phyloP scores from a whole-genome alignment of 768 basidiomycete genomes.

The Clitopilus passeckerianus region DNA sequence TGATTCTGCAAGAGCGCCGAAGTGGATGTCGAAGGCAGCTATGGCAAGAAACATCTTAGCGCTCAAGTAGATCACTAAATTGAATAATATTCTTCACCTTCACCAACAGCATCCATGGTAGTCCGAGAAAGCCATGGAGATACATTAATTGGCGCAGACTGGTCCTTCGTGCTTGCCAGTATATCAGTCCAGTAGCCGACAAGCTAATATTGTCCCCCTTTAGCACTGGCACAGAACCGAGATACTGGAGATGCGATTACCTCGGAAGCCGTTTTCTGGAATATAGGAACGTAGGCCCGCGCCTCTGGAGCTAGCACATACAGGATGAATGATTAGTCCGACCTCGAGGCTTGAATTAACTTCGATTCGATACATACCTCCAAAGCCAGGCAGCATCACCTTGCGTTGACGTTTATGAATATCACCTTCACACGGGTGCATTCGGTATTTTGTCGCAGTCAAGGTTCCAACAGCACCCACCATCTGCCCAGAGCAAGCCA shows the following conservation, averaged over 20 bases:
- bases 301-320: constrained; percentile 31
- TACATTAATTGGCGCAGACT: constrained; percentile 39
- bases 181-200: constrained; percentile 42
- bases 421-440: constrained; percentile 20
- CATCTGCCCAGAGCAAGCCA: constrained; percentile 51
- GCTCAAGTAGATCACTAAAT: neutral
- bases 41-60: neutral
- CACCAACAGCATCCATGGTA: constrained; percentile 46
- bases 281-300: constrained; percentile 45
- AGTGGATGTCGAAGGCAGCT: constrained; percentile 55
- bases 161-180: constrained; percentile 34
- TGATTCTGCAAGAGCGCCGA: constrained; percentile 43
- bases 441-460: neutral
- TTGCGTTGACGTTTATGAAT: constrained; percentile 50
- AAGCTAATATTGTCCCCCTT: neutral
- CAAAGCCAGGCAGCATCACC: constrained; percentile 53
- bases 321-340: neutral
- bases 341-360: neutral
- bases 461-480: constrained; percentile 18
- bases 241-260: constrained; percentile 13
- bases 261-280: constrained; percentile 38
- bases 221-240: neutral
- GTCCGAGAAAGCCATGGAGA: constrained; percentile 45
- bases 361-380: constrained; percentile 23
- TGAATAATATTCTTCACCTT: constrained; percentile 25